Percentiles rank a stretch among this genome's conserved stretches.
Evolutionary conservation across 768 basidiomycete species (phyloP).

Genomic region (Boletus patriciae): DNA sequence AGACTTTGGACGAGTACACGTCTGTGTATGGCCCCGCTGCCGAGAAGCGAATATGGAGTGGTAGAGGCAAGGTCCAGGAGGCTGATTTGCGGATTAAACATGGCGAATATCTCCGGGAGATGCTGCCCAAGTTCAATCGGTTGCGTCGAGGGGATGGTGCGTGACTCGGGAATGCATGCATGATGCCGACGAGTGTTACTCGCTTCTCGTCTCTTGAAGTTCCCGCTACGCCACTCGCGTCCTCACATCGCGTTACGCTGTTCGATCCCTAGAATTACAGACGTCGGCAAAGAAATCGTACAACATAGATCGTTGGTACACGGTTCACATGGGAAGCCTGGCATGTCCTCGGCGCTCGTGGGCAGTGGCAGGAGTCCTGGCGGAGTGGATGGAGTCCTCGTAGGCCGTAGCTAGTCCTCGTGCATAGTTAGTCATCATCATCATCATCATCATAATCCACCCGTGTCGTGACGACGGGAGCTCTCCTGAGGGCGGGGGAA

Average conservation of each 20-base stretch:
- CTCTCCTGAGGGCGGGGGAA: too few relatives aligned
- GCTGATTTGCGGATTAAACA: constrained; percentile 83
- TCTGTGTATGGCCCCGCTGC: constrained; percentile 77
- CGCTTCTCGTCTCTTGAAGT: not conserved
- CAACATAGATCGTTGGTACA: not conserved
- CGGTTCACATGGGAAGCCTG: not conserved
- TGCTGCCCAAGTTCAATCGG: constrained; percentile 87
- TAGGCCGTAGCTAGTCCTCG: too few relatives aligned
- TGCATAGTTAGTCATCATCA: too few relatives aligned
- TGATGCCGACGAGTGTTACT: not conserved
- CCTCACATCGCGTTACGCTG: not conserved
- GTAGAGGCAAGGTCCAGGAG: constrained; percentile 80
- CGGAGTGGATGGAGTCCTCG: too few relatives aligned
- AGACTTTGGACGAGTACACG: constrained; percentile 78
- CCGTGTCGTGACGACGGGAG: too few relatives aligned
- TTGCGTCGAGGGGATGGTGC: constrained; percentile 59
- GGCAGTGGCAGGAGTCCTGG: too few relatives aligned
- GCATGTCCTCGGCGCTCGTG: too few relatives aligned
- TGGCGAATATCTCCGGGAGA: constrained; percentile 88
- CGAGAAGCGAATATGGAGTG: constrained; percentile 81
- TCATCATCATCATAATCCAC: too few relatives aligned
- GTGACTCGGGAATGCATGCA: constrained; percentile 22
- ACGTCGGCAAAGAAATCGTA: not conserved
- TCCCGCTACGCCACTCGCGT: not conserved
- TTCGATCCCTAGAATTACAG: not conserved